Percentiles rank a stretch among this genome's conserved stretches.
Conservation (phyloP, 495 filamentous ascomycete species). For the Trichoderma reesei region DNA sequence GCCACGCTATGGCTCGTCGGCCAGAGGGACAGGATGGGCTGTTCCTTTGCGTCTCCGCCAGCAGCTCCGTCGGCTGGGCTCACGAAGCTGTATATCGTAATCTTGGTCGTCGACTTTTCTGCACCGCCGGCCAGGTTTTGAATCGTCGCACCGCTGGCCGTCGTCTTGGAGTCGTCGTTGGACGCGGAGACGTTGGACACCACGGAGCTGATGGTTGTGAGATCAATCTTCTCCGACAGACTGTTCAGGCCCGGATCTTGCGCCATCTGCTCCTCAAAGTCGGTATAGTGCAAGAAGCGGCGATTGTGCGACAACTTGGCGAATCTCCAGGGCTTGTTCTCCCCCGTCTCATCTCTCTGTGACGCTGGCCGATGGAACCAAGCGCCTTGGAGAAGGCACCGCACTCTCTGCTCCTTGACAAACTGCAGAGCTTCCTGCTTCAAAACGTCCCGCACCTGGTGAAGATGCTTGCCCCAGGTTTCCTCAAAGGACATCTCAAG, state of each 20-base stretch:
- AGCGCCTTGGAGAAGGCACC: slow-evolving; percentile 78
- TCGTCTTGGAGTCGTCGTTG: slow-evolving; percentile 37
- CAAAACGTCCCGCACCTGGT: slow-evolving; percentile 84
- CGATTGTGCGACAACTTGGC: slow-evolving; percentile 87
- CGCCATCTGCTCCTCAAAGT: slow-evolving; percentile 59
- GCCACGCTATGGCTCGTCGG: slow-evolving; percentile 74
- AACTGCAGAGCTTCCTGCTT: slow-evolving; percentile 90
- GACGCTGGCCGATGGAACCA: slow-evolving; percentile 68
- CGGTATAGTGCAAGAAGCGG: slow-evolving; percentile 82
- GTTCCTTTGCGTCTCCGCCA: slow-evolving; percentile 33
- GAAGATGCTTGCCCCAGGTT: slow-evolving; percentile 83
- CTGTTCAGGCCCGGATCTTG: slow-evolving; percentile 62
- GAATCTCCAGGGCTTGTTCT: slow-evolving; percentile 57
- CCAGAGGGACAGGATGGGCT: slow-evolving; percentile 67
- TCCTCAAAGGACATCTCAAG: slow-evolving; percentile 87
- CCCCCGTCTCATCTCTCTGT: slow-evolving; percentile 27
- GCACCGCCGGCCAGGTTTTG: slow-evolving; percentile 21
- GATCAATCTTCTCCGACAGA: slow-evolving; percentile 76
- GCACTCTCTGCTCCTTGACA: slow-evolving; percentile 89
- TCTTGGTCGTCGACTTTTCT: slow-evolving; percentile 60
- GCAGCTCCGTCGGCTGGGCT: slow-evolving; percentile 22
- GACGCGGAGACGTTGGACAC: slow-evolving; percentile 77
- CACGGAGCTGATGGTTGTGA: slow-evolving; percentile 82
- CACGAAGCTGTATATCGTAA: slow-evolving; percentile 76
- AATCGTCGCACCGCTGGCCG: slow-evolving; percentile 21